Evolutionary conservation across 768 basidiomycete species (phyloP).

Genomic region (Psilocybe tampanensis): DNA sequence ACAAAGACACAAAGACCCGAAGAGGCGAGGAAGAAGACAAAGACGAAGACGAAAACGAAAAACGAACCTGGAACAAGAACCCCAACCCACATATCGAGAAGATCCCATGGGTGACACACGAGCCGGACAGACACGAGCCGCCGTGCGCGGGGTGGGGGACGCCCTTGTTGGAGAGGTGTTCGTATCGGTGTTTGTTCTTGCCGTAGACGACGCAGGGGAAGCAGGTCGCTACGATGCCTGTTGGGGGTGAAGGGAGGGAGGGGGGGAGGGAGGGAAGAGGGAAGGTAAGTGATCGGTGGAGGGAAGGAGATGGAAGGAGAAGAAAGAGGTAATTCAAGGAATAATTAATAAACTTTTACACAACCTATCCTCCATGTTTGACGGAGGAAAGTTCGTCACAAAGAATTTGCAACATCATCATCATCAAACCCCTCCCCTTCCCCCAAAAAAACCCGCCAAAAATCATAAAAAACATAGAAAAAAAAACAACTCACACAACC

Average conservation of each 20-base stretch:
- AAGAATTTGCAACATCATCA: too few relatives aligned
- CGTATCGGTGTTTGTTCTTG: constrained; percentile 40
- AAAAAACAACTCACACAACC: constrained; percentile 19
- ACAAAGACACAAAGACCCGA: background rate
- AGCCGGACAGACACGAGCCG: constrained; percentile 28
- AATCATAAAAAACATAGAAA: background rate
- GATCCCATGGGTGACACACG: constrained; percentile 39
- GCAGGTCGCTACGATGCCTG: constrained; percentile 37
- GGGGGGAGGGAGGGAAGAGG: too few relatives aligned
- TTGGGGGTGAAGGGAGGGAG: too few relatives aligned
- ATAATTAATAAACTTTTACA: too few relatives aligned
- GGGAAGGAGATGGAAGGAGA: too few relatives aligned
- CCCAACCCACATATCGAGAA: constrained; percentile 31
- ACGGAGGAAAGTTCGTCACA: too few relatives aligned
- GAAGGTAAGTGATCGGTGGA: too few relatives aligned
- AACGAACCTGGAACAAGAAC: constrained; percentile 41
- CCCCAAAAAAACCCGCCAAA: too few relatives aligned
- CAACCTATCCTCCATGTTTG: too few relatives aligned
- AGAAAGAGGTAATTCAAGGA: too few relatives aligned
- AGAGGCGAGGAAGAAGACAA: background rate
- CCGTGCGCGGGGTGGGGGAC: constrained; percentile 39
- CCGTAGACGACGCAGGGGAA: constrained; percentile 45
- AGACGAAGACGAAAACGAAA: background rate
- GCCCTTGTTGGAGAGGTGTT: constrained; percentile 37
- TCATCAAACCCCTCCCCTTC: too few relatives aligned